Evolutionary conservation across 345 rosid species (phyloP).

Genomic region (Balakata baccata): DNA sequence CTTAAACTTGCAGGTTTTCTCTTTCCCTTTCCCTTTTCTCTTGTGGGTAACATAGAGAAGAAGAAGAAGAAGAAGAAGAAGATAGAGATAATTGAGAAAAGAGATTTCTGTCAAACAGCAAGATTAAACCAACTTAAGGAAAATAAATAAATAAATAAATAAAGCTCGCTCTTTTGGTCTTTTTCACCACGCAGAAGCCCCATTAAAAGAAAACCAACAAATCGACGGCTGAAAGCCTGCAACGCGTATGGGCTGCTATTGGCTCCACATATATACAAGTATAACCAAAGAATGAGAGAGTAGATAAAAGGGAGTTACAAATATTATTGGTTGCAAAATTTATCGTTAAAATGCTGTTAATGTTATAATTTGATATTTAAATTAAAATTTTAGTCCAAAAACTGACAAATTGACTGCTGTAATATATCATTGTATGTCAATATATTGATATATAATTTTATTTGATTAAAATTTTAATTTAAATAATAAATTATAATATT

Average conservation of each 20-base stretch:
- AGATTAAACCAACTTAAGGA: conserved; percentile 25
- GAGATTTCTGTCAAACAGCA: conserved; percentile 21
- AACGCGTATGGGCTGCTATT: conserved; percentile 33
- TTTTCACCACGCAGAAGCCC: conserved; percentile 22
- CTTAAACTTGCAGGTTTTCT: not conserved
- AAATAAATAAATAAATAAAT: too few species aligned
- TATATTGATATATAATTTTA: too few species aligned
- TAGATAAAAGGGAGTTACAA: not conserved
- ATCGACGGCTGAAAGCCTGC: conserved; percentile 43
- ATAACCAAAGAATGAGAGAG: not conserved
- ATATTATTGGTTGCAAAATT: too few species aligned
- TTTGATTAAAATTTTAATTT: too few species aligned
- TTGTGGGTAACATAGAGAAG: not conserved
- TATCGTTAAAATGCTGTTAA: too few species aligned
- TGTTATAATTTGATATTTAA: too few species aligned
- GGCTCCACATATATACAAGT: conserved; percentile 35
- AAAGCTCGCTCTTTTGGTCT: conserved; percentile 11
- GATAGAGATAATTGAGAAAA: not conserved
- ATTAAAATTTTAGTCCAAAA: too few species aligned
- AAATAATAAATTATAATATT: too few species aligned
- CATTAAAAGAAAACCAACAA: conserved; percentile 34
- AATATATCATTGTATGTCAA: too few species aligned
- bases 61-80: not conserved
- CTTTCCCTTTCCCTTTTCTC: not conserved
- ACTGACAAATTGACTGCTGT: too few species aligned